Evolutionary conservation across 495 filamentous ascomycete species (phyloP).

Genomic region (Tuber microsphaerosporum): DNA sequence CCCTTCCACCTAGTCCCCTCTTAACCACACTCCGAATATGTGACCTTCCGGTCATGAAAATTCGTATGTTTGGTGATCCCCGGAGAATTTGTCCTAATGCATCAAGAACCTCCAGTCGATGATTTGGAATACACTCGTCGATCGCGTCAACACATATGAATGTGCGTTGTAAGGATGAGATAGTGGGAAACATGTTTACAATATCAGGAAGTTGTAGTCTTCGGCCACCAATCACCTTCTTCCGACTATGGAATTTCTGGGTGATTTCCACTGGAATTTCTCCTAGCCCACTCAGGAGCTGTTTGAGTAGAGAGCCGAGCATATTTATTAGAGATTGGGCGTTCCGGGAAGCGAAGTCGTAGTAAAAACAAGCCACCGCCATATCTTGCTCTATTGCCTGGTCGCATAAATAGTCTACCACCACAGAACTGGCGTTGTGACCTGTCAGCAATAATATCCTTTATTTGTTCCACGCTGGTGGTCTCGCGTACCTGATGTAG

Average conservation of each 20-base stretch:
- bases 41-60: not conserved
- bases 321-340: too few species aligned
- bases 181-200: not conserved
- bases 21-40: too few species aligned
- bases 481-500: too few species aligned
- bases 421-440: not conserved
- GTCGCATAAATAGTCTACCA: not conserved
- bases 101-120: too few species aligned
- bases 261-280: not conserved
- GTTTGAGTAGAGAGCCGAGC: too few species aligned
- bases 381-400: too few species aligned
- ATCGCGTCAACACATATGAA: not conserved
- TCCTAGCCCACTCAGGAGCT: not conserved
- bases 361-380: too few species aligned
- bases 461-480: too few species aligned
- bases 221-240: not conserved
- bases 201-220: not conserved
- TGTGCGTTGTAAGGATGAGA: not conserved
- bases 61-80: not conserved
- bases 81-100: not conserved
- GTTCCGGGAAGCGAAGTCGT: too few species aligned
- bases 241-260: not conserved
- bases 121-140: too few species aligned
- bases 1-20: too few species aligned
- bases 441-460: not conserved